A percentile compares a stretch with the other conserved stretches of the same genome.
These are phyloP conservation scores for Flaveria floridana DNA, from an alignment of 140 eudicot species.

Conservation along the genomic window DNA sequence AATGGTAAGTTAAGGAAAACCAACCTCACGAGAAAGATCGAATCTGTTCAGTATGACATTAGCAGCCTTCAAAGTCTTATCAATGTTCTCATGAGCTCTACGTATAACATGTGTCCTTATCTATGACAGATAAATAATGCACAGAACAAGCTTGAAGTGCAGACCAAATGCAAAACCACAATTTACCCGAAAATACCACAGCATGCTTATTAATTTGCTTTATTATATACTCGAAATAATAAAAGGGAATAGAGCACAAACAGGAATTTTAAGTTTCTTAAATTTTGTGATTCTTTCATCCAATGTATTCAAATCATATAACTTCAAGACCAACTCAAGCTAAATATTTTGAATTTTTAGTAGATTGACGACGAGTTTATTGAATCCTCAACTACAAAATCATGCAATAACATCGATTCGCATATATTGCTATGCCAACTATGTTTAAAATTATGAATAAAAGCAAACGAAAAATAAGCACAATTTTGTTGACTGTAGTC, in stretches of 20 bases:
- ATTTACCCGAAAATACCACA: background rate
- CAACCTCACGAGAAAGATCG: conserved; percentile 73
- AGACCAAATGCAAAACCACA: conserved; percentile 9
- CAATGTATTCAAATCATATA: background rate
- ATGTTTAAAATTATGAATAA: too few species aligned
- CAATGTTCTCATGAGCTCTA: conserved; percentile 87
- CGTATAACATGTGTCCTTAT: conserved; percentile 75
- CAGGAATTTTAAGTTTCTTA: background rate
- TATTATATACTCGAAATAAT: background rate
- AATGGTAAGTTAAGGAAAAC: conserved; percentile 19
- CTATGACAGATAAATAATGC: conserved; percentile 33
- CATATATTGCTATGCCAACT: too few species aligned
- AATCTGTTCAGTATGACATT: conserved; percentile 64
- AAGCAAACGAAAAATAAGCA: too few species aligned
- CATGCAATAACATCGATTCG: background rate
- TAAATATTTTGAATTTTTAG: background rate
- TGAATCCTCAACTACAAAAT: background rate
- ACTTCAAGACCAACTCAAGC: background rate
- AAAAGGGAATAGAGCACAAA: background rate
- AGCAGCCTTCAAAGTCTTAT: conserved; percentile 73
- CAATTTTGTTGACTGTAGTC: too few species aligned
- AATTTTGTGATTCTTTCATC: background rate
- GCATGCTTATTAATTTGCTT: background rate
- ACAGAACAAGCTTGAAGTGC: background rate
- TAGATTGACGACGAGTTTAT: background rate